Evolutionary conservation across 2,329 filamentous ascomycete species (phyloP), one percentile per base, ranked within the genome.

Genomic region (Nemania abortiva): DNA sequence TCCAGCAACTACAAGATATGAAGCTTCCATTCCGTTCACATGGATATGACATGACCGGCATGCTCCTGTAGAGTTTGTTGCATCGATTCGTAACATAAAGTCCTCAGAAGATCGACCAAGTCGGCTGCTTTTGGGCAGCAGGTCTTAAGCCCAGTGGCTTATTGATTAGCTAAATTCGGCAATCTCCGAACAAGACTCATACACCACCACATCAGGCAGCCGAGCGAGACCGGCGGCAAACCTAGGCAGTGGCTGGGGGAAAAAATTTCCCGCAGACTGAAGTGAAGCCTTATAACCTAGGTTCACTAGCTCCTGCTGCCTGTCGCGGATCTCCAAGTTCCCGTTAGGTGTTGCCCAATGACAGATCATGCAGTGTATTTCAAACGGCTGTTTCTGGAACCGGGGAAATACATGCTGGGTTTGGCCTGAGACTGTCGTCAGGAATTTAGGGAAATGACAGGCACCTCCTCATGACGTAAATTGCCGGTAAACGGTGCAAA

Each of bases 351-450:
- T 53, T 15, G 54, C 22, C 62, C 29, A 45, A 5, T 50, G 11
- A 31, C 53, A 64, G 18, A 65, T 53, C 24, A 52, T 47, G 34
- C n/a, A 24, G 11, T 18, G 54, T 22, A 52, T 6, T 45, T 52
- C 42, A 6, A 10, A 15, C 3, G 27, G 54, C 7, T 20, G 13
- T 20, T 7, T 27, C 39, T 3, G 47, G 54, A 42, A 52, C 22
- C 34, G 39, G 34, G 52, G 62, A 22, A 42, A 52, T 2, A 1
- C 27, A 52, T 20, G n/a, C 5, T 11, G 2, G 13, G 22, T 20
- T 20, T 50, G 34, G 7, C 29, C 52, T 27, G 42, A 56, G 1
- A 34, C 11, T 6, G 22, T 11, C n/a, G 34, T 56, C 52, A 3
- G 59, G 54, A 37, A 9, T 56, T 22, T 20, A 31, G 42, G 18